These are phyloP conservation scores for Leptodermis oblonga DNA, from an alignment of 257 asterid species.

Conservation along the genomic window DNA sequence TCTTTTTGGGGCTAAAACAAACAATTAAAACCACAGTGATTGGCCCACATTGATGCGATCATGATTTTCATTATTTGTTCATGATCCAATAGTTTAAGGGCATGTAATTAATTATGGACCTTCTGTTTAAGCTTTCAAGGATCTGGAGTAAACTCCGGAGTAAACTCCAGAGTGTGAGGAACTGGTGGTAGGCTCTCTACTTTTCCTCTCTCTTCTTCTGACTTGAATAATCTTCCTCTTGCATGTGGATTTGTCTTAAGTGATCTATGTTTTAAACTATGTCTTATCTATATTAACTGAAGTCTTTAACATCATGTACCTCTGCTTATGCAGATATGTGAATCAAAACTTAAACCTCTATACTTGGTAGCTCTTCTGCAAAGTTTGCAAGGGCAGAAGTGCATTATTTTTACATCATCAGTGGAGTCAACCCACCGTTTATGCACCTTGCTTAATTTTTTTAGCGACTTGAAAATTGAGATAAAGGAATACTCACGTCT, in stretches of 20 bases:
- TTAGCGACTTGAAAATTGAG: constrained; percentile 52
- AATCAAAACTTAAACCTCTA: constrained; percentile 72
- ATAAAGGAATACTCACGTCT: constrained; percentile 82
- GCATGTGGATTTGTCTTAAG: neutral
- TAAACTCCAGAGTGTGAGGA: neutral
- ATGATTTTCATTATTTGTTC: no score
- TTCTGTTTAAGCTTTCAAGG: neutral
- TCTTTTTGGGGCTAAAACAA: no score
- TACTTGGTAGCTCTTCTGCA: constrained; percentile 78
- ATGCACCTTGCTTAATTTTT: constrained; percentile 60
- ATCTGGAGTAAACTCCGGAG: neutral
- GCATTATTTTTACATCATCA: constrained; percentile 86
- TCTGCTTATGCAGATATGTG: constrained; percentile 56
- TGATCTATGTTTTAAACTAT: neutral
- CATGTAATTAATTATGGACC: neutral
- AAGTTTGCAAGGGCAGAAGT: constrained; percentile 63
- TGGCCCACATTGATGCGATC: no score
- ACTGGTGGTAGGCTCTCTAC: neutral
- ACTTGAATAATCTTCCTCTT: neutral
- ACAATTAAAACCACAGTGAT: no score
- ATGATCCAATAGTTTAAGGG: neutral
- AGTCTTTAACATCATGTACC: neutral
- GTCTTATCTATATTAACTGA: neutral
- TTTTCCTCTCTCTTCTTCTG: neutral
- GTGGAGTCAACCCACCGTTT: constrained; percentile 82